phyloP scores from a whole-genome alignment of 2,329 filamentous ascomycete genomes.

The Talaromyces sp. region DNA sequence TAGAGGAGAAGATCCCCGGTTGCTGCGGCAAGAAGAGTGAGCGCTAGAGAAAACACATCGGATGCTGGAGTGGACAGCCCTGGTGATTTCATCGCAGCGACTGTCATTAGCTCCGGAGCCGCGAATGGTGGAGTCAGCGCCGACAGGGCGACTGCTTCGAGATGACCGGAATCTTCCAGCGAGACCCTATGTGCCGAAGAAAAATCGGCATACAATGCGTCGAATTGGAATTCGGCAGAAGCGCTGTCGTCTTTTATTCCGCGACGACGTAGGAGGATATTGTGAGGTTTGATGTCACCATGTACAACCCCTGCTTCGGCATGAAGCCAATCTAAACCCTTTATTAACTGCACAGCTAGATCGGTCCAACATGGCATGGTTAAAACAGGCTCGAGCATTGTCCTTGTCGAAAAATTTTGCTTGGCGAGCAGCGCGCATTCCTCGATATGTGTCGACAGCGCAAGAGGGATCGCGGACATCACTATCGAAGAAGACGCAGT shows the following conservation, averaged over 20 bases:
- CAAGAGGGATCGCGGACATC: slow-evolving; percentile 40
- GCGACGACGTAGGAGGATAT: slow-evolving; percentile 24
- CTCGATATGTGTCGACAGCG: slow-evolving; percentile 38
- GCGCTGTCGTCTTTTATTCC: neutral
- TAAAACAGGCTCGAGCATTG: slow-evolving; percentile 43
- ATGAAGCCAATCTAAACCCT: slow-evolving; percentile 42
- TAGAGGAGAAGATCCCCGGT: slow-evolving; percentile 43
- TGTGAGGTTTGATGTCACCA: slow-evolving; percentile 31
- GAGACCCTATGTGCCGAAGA: slow-evolving; percentile 32
- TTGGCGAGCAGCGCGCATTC: slow-evolving; percentile 24
- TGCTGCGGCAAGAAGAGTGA: slow-evolving; percentile 40
- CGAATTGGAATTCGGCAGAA: slow-evolving; percentile 26
- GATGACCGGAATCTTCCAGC: slow-evolving; percentile 3
- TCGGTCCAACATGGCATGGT: slow-evolving; percentile 36
- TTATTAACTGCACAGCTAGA: slow-evolving; percentile 36
- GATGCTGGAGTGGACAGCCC: slow-evolving; percentile 33
- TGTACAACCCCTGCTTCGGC: slow-evolving; percentile 36
- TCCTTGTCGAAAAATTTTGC: slow-evolving; percentile 32
- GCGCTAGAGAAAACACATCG: slow-evolving; percentile 43
- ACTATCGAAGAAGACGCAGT: slow-evolving; percentile 35
- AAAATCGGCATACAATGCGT: slow-evolving; percentile 42
- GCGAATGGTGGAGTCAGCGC: slow-evolving; percentile 43
- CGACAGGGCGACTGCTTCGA: slow-evolving; percentile 21
- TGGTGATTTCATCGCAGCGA: slow-evolving; percentile 30
- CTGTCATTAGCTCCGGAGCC: slow-evolving; percentile 39